phyloP scores from a whole-genome alignment of 805 yeast genomes.

The Lipomyces yamanashiensis region DNA sequence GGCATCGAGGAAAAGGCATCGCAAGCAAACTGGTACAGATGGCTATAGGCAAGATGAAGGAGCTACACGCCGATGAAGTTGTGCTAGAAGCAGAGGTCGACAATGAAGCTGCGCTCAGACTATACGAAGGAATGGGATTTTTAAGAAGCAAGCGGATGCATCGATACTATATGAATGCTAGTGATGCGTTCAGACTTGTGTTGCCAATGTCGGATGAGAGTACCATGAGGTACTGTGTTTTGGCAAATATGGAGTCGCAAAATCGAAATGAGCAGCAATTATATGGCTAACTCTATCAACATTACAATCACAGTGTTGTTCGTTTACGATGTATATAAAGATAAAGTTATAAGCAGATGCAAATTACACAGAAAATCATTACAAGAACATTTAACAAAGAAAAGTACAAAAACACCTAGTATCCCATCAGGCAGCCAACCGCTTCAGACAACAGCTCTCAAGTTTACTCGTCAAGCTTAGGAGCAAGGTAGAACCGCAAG shows the following conservation, averaged over 20 bases:
- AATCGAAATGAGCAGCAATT: neutral
- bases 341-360: neutral
- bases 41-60: conserved; percentile 67
- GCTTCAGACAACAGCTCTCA: neutral
- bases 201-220: conserved; percentile 74
- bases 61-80: conserved; percentile 72
- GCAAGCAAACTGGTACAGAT: conserved; percentile 71
- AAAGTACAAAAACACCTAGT: neutral
- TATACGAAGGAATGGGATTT: conserved; percentile 80
- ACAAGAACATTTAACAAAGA: neutral
- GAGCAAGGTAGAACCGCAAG: conserved; percentile 94
- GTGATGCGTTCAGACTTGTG: conserved; percentile 87
- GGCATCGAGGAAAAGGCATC: conserved; percentile 76
- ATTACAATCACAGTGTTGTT: neutral
- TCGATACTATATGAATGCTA: conserved; percentile 87
- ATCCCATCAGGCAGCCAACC: neutral
- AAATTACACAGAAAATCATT: neutral
- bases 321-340: neutral
- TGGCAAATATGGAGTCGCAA: conserved; percentile 6
- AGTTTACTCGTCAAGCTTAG: conserved; percentile 80
- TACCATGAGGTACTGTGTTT: conserved; percentile 51
- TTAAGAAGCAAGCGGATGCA: conserved; percentile 73
- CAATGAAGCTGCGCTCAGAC: conserved; percentile 67
- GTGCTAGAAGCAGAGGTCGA: conserved; percentile 89
- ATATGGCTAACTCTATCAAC: neutral